Percentiles rank a stretch among this genome's conserved stretches.
Evolutionary conservation across 2,329 filamentous ascomycete genomes (phyloP).

Genomic region (Nigrospora oryzae): DNA sequence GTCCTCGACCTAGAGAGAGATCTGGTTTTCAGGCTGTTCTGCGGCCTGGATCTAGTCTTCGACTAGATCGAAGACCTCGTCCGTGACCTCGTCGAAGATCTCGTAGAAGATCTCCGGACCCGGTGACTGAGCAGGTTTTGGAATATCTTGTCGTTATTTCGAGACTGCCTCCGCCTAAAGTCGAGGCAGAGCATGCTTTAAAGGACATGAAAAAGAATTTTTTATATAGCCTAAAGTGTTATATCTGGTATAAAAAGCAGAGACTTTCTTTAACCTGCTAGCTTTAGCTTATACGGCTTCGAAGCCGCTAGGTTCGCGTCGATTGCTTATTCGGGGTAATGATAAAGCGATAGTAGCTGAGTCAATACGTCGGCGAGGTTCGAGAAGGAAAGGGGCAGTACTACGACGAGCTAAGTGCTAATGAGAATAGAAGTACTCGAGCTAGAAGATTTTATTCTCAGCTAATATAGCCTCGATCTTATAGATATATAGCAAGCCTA

Average conservation of each 20-base stretch:
- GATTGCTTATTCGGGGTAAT: not conserved
- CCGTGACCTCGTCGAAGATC: not conserved
- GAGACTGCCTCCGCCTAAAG: not conserved
- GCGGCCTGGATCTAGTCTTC: not conserved
- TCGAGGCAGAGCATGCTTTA: not conserved
- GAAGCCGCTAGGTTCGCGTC: not conserved
- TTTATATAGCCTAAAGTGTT: not conserved
- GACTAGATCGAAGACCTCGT: not conserved
- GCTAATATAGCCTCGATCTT: conserved; percentile 3
- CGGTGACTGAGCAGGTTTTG: not conserved
- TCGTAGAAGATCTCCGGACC: not conserved
- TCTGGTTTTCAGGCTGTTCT: not conserved
- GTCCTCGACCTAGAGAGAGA: not conserved
- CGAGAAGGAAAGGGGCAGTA: not conserved
- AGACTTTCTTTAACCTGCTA: not conserved
- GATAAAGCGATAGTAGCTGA: not conserved
- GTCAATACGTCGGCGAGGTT: not conserved
- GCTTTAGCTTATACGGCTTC: not conserved
- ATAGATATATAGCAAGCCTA: conserved; percentile 5
- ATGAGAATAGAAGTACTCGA: conserved; percentile 5
- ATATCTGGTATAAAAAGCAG: not conserved
- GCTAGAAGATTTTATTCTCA: conserved; percentile 4
- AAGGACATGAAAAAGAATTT: not conserved
- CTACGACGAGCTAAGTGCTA: not conserved
- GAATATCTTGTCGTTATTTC: not conserved